phyloP scores from a whole-genome alignment of 108 stramenopile genomes.

The Nitzschia inconspicua region DNA sequence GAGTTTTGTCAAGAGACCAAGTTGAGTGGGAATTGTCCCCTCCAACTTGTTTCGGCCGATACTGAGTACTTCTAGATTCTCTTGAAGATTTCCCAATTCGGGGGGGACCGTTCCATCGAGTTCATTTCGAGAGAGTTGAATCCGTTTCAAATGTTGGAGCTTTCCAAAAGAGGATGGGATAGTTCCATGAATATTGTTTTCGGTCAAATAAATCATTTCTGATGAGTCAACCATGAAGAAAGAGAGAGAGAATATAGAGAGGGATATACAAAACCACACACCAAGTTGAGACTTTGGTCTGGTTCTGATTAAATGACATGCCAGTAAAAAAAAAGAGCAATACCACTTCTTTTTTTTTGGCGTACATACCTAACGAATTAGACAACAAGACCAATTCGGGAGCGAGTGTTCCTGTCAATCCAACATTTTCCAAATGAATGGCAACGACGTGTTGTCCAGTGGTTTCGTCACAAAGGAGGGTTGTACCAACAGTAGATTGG shows the following conservation, averaged over 20 bases:
- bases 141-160: not conserved
- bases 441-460: not conserved
- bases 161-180: slow-evolving; percentile 9
- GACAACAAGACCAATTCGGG: slow-evolving; percentile 22
- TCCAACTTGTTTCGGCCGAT: slow-evolving; percentile 14
- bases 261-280: not conserved
- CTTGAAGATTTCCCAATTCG: not conserved
- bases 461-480: not conserved
- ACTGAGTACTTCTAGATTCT: slow-evolving; percentile 2
- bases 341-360: not conserved
- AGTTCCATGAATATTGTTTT: not conserved
- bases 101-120: not conserved
- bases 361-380: slow-evolving; percentile 17
- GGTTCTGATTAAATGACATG: not conserved
- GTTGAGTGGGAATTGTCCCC: slow-evolving; percentile 32
- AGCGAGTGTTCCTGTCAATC: slow-evolving; percentile 16
- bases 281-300: not conserved
- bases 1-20: slow-evolving; percentile 43
- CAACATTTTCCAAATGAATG: slow-evolving; percentile 20
- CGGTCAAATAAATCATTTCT: not conserved
- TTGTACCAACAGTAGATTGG: not conserved
- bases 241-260: not conserved
- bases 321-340: not conserved
- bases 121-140: slow-evolving; percentile 1
- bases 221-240: not conserved